These are phyloP conservation scores for Gossypium lobatum DNA, from an alignment of 441 rosid genomes.

Conservation along the genomic window DNA sequence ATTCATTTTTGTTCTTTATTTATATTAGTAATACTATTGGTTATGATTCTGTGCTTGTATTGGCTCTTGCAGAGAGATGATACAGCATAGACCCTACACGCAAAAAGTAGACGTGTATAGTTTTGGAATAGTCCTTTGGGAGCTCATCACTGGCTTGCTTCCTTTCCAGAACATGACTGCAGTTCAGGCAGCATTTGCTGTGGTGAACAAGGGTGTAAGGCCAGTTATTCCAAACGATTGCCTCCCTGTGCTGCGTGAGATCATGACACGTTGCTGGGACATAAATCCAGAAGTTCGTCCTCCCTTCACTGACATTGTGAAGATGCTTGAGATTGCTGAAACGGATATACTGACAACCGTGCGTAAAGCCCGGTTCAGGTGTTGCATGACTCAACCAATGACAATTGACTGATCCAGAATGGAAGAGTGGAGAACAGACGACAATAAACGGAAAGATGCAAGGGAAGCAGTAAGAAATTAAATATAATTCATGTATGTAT, in stretches of 20 bases:
- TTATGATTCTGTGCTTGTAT: not conserved
- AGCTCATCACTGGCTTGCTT: slow-evolving; percentile 78
- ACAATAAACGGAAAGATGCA: slow-evolving; percentile 25
- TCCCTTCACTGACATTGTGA: slow-evolving; percentile 70
- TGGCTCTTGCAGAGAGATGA: slow-evolving; percentile 78
- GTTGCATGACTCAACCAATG: slow-evolving; percentile 89
- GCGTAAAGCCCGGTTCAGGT: slow-evolving; percentile 95
- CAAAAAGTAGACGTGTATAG: slow-evolving; percentile 95
- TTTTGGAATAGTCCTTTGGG: slow-evolving; percentile 96
- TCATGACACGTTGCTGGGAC: slow-evolving; percentile 98
- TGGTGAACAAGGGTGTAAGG: slow-evolving; percentile 84
- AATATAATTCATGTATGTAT: slow-evolving; percentile 56
- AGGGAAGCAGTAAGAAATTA: slow-evolving; percentile 29
- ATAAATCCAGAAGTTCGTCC: slow-evolving; percentile 87
- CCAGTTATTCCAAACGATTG: slow-evolving; percentile 85
- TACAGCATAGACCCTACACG: slow-evolving; percentile 92
- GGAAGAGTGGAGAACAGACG: slow-evolving; percentile 12
- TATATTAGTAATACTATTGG: not conserved
- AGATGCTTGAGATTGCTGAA: slow-evolving; percentile 79
- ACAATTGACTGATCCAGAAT: slow-evolving; percentile 57
- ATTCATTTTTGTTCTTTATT: not conserved
- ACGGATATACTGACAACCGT: slow-evolving; percentile 79
- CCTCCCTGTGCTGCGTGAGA: slow-evolving; percentile 69
- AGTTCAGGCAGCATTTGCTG: slow-evolving; percentile 99
- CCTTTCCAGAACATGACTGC: slow-evolving; percentile 97